phyloP scores from a whole-genome alignment of 257 asterid species.

The Gentiana straminea region DNA sequence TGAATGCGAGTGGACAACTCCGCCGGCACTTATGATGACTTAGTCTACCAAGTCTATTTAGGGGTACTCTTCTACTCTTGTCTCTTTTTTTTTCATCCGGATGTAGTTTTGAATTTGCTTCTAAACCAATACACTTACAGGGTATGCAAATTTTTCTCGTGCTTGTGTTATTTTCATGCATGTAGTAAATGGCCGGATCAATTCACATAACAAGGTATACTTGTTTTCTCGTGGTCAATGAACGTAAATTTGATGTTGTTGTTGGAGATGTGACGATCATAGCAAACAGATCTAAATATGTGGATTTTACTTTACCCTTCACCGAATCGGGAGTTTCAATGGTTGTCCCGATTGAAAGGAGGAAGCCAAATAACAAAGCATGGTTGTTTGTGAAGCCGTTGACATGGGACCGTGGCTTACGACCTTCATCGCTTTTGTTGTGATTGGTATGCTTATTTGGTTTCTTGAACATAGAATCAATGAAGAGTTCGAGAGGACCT shows the following conservation, averaged over 20 bases:
- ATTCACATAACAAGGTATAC: not conserved
- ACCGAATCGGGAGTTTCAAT: slow-evolving; percentile 34
- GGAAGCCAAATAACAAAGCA: slow-evolving; percentile 13
- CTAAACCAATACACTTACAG: not conserved
- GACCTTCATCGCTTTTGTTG: slow-evolving; percentile 25
- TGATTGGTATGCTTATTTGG: slow-evolving; percentile 41
- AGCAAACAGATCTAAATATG: slow-evolving; percentile 31
- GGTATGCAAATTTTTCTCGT: not conserved
- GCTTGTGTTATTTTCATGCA: slow-evolving; percentile 14
- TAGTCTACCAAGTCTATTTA: slow-evolving; percentile 18
- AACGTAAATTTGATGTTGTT: slow-evolving; percentile 18
- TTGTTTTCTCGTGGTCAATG: not conserved
- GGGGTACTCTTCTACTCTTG: slow-evolving; percentile 16
- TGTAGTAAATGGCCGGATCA: slow-evolving; percentile 28
- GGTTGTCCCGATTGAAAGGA: slow-evolving; percentile 28
- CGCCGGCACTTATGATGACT: slow-evolving; percentile 20
- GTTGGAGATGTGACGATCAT: slow-evolving; percentile 41
- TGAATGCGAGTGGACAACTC: not conserved
- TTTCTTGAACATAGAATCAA: slow-evolving; percentile 36
- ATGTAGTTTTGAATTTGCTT: not conserved
- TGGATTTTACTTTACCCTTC: slow-evolving; percentile 39
- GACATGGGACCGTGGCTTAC: slow-evolving; percentile 41
- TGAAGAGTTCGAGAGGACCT: slow-evolving; percentile 33
- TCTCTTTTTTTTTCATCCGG: not conserved
- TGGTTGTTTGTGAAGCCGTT: slow-evolving; percentile 45